Conservation (phyloP, 768 basidiomycete genomes). For the Amanita thiersii region DNA sequence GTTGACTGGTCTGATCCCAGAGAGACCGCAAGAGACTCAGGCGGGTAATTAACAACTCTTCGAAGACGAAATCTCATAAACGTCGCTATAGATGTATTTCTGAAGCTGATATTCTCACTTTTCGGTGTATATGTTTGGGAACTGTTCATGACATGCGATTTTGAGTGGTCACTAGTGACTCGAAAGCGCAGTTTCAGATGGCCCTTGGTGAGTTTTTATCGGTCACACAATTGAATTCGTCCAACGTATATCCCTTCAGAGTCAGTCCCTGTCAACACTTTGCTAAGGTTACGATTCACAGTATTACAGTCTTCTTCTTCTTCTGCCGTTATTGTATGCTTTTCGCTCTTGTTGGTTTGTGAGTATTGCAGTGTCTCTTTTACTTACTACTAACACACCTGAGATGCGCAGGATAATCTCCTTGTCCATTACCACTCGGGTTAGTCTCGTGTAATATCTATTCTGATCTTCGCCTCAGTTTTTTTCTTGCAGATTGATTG, state of each 20-base stretch:
- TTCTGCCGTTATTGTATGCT: constrained; percentile 67
- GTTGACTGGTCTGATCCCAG: constrained; percentile 41
- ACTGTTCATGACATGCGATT: constrained; percentile 49
- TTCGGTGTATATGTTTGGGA: constrained; percentile 69
- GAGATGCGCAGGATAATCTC: constrained; percentile 44
- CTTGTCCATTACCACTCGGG: constrained; percentile 39
- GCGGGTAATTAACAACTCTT: constrained; percentile 16
- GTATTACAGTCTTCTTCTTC: constrained; percentile 50
- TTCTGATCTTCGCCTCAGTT: neutral
- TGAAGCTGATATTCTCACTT: constrained; percentile 51
- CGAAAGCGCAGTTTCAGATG: constrained; percentile 53
- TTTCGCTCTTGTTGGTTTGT: constrained; percentile 59
- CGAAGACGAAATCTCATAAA: constrained; percentile 1
- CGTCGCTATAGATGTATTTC: constrained; percentile 39
- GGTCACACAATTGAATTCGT: neutral
- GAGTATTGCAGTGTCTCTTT: constrained; percentile 15
- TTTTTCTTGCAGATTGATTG: constrained; percentile 43
- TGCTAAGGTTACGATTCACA: neutral
- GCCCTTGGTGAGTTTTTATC: constrained; percentile 49
- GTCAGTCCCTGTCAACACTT: too few relatives aligned
- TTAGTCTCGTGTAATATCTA: constrained; percentile 16
- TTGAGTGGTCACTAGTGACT: constrained; percentile 60
- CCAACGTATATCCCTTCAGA: too few relatives aligned
- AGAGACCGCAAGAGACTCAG: constrained; percentile 34
- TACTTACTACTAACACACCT: constrained; percentile 1